Evolutionary conservation across 2,329 filamentous ascomycete genomes (phyloP), one percentile per base, ranked within the genome.

Genomic region (Ophiostoma sp.): DNA sequence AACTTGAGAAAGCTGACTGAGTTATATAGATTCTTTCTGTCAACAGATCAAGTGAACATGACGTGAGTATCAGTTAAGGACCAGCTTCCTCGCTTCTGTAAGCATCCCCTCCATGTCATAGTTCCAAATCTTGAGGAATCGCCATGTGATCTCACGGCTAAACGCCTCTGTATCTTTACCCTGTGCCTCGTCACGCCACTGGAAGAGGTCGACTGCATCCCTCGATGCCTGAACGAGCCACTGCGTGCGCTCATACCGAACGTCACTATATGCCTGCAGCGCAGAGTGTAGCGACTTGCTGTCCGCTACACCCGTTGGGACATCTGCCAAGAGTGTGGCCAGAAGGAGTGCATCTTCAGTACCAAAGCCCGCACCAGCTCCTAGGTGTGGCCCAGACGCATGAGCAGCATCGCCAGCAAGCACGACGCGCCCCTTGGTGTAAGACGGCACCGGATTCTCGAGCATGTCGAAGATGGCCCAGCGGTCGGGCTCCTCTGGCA

Each of bases 351-450:
- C 80, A 70, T 87, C 85, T 74, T 87, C 85, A 67, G 87, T 79
- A 14, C 83, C 84, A 73, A 83, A 81, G 2, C 84, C 82, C 1
- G 84, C 85, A 5, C 85, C 85, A 0, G 83, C 80, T 3, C 84
- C 84, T 9, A 83, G 80, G 74, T 86, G 83, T 0, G 85, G 85
- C 0, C 81, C 82, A 0, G 79, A 76, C 0, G 84, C 84, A 71
- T 87, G 85, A 4, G 85, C 85, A 0, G 84, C 84, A 71, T 87
- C 84, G 7, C 85, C 85, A 0, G 84, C 77, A 2, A 87, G 72
- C 63, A 81, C 82, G 0, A 85, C 75, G 1, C 76, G 75, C 1
- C 78, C 81, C 18, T 76, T 12, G 52, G 77, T 75, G 72, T 82
- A 87, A 4, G 75, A 76, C 5, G 78, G 77, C 14, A 79, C 79